Conservation (phyloP, 108 stramenopile species). For the Stephanodiscus triporus region DNA sequence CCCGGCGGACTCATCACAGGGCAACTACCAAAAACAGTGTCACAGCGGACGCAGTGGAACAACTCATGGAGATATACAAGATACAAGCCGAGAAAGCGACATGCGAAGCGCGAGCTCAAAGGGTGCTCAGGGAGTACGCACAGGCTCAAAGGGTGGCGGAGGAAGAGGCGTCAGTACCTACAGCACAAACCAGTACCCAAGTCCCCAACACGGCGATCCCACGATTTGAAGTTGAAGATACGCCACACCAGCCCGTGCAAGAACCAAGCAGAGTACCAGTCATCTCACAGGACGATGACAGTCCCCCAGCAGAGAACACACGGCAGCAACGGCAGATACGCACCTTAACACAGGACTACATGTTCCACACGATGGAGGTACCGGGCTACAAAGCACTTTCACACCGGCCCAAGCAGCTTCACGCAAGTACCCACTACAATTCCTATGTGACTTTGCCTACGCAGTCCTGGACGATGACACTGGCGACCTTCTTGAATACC, state of each 20-base stretch:
- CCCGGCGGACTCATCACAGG: conserved; percentile 1
- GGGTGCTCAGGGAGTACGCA: not conserved
- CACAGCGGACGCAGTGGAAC: conserved; percentile 1
- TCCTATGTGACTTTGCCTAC: not conserved
- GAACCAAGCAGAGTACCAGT: not conserved
- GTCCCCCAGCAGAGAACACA: not conserved
- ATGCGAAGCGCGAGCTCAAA: not conserved
- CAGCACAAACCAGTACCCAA: no score
- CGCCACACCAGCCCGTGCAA: no score
- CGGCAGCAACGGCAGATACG: not conserved
- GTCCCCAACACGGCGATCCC: no score
- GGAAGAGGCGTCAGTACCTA: no score
- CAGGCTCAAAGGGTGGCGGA: not conserved
- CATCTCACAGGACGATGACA: not conserved
- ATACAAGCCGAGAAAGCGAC: not conserved
- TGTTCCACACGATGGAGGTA: not conserved
- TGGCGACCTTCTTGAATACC: conserved; percentile 23
- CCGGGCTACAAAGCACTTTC: not conserved
- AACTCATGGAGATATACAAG: conserved; percentile 8
- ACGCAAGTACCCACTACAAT: not conserved
- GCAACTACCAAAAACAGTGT: not conserved
- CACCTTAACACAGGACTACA: not conserved
- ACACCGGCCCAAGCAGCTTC: not conserved
- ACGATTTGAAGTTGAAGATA: no score
- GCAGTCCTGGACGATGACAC: conserved; percentile 28